Percentiles rank a stretch among this genome's conserved stretches.
Evolutionary conservation across 2,329 filamentous ascomycete species (phyloP).

Genomic region (Stachybotrys chlorohalonatus): DNA sequence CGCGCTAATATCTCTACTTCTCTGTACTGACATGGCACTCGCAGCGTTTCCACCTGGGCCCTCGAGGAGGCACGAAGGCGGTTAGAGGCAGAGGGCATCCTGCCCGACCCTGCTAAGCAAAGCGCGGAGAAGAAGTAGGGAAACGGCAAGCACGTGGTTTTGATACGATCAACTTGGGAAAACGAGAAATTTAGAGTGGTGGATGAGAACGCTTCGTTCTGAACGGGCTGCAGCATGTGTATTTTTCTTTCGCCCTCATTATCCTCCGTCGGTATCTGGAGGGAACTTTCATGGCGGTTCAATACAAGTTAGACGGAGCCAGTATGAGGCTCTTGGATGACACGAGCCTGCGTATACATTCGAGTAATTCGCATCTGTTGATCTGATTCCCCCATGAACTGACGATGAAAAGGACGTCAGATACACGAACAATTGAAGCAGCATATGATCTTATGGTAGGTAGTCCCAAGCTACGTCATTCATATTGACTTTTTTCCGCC

Average conservation of each 20-base stretch:
- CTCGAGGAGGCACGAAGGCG: slow-evolving; percentile 91
- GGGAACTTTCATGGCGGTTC: neutral
- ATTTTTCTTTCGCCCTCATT: neutral
- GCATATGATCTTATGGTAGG: too few species aligned
- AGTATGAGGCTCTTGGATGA: neutral
- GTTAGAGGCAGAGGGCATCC: slow-evolving; percentile 90
- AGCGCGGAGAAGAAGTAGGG: slow-evolving; percentile 42
- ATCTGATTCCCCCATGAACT: too few species aligned
- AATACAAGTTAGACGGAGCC: neutral
- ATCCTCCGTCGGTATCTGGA: neutral
- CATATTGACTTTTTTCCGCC: neutral
- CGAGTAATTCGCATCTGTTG: too few species aligned
- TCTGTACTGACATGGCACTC: neutral
- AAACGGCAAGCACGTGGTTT: slow-evolving; percentile 4
- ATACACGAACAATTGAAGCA: too few species aligned
- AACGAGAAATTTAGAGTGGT: slow-evolving; percentile 2
- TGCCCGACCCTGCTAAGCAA: slow-evolving; percentile 63
- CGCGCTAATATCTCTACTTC: neutral
- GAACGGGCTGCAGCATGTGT: slow-evolving; percentile 3
- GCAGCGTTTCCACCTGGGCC: slow-evolving; percentile 97
- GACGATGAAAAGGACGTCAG: too few species aligned
- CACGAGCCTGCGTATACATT: neutral
- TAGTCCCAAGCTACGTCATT: too few species aligned
- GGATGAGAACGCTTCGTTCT: slow-evolving; percentile 5
- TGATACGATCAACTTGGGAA: neutral